Percentiles rank a stretch among this genome's conserved stretches.
phyloP scores from a whole-genome alignment of 2,329 filamentous ascomycete genomes.

The Zarea fungicola region DNA sequence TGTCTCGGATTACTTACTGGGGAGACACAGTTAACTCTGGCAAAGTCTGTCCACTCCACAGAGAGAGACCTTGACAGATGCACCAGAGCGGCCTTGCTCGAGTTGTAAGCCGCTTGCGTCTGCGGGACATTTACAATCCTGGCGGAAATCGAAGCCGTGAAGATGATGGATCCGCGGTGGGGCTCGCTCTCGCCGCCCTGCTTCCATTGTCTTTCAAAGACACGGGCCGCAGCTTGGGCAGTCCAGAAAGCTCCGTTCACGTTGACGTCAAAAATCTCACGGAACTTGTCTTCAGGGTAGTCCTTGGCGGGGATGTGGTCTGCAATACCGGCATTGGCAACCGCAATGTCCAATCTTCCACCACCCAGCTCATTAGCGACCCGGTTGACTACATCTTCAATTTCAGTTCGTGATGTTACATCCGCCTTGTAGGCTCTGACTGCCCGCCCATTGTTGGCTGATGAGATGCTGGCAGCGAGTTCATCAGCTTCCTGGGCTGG shows the following conservation, averaged over 20 bases:
- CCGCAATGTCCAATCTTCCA: not conserved
- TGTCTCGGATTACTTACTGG: slow-evolving; percentile 19
- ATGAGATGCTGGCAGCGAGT: slow-evolving; percentile 18
- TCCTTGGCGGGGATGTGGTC: not conserved
- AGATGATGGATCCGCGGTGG: too few species aligned
- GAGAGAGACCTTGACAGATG: slow-evolving; percentile 35
- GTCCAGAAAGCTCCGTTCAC: slow-evolving; percentile 39
- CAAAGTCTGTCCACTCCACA: slow-evolving; percentile 39
- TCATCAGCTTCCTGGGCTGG: slow-evolving; percentile 16
- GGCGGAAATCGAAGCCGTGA: too few species aligned
- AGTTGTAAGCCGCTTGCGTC: slow-evolving; percentile 38
- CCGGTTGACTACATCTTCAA: not conserved
- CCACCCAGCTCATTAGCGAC: not conserved
- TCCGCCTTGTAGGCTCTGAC: not conserved
- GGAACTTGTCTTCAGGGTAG: not conserved
- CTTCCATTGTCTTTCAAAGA: too few species aligned
- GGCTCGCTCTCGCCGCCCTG: too few species aligned
- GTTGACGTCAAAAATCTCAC: slow-evolving; percentile 19
- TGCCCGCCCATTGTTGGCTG: not conserved
- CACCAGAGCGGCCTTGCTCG: slow-evolving; percentile 36
- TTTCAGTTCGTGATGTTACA: not conserved
- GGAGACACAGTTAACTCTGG: slow-evolving; percentile 35
- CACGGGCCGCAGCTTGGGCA: slow-evolving; percentile 36
- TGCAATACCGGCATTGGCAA: not conserved
- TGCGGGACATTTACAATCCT: slow-evolving; percentile 37